Percentiles rank a stretch among this genome's conserved stretches.
Evolutionary conservation across 2,329 filamentous ascomycete species (phyloP).

Genomic region (Ambrosiella beaveri): DNA sequence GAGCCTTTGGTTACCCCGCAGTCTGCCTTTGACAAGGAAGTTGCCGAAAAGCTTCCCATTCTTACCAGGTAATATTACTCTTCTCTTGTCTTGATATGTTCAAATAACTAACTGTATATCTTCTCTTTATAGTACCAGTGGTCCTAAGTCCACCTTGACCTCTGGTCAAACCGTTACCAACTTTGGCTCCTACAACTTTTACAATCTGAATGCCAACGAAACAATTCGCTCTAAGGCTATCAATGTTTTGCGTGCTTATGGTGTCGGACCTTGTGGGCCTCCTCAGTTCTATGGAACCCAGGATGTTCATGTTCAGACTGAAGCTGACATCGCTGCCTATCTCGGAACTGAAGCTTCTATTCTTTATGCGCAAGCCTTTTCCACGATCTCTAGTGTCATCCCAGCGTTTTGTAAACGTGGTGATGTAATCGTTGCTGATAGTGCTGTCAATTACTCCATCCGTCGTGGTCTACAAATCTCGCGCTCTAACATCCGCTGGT

Average conservation of each 20-base stretch:
- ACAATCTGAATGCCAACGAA: conserved; percentile 90
- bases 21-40: conserved; percentile 58
- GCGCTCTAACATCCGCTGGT: conserved; percentile 82
- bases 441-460: conserved; percentile 82
- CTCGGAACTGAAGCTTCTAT: conserved; percentile 80
- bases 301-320: conserved; percentile 94
- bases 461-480: conserved; percentile 89
- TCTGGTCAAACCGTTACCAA: conserved; percentile 86
- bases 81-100: not conserved
- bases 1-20: conserved; percentile 70
- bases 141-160: conserved; percentile 73
- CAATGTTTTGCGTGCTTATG: conserved; percentile 82
- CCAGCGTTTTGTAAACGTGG: conserved; percentile 93
- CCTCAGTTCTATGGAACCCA: conserved; percentile 97
- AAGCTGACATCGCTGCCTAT: conserved; percentile 81
- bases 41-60: conserved; percentile 70
- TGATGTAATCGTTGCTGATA: conserved; percentile 91
- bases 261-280: conserved; percentile 89
- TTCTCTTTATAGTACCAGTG: conserved; percentile 47
- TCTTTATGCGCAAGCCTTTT: conserved; percentile 90
- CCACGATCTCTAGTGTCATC: conserved; percentile 91
- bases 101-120: not conserved
- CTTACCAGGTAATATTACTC: conserved; percentile 53
- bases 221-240: conserved; percentile 89
- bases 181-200: conserved; percentile 90